These are phyloP conservation scores for Priceomyces castillae DNA, from an alignment of 805 yeast genomes.

Conservation along the genomic window DNA sequence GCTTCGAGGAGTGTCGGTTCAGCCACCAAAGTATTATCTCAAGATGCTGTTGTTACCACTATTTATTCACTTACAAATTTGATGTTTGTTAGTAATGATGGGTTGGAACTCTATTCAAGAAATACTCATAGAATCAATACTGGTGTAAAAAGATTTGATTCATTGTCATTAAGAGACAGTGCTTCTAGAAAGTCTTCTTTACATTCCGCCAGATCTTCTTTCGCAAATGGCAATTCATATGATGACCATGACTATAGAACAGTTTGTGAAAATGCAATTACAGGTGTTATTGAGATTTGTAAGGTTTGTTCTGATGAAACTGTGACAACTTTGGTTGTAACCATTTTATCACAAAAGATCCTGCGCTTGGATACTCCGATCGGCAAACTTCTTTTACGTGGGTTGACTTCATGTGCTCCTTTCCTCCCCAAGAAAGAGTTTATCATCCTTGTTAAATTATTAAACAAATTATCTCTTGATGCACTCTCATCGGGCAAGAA, in stretches of 20 bases:
- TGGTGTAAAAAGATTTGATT: conserved; percentile 23
- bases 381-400: conserved; percentile 56
- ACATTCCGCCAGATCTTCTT: conserved; percentile 6
- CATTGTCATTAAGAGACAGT: conserved; percentile 12
- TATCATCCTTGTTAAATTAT: conserved; percentile 54
- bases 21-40: conserved; percentile 66
- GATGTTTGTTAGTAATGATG: conserved; percentile 53
- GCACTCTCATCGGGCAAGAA: conserved; percentile 44
- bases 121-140: conserved; percentile 26
- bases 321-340: conserved; percentile 72
- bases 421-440: conserved; percentile 66
- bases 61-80: conserved; percentile 81
- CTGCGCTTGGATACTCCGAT: conserved; percentile 47
- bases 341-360: conserved; percentile 78
- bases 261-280: conserved; percentile 64
- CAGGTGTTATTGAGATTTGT: conserved; percentile 65
- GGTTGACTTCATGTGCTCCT: conserved; percentile 62
- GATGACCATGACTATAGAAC: conserved; percentile 32
- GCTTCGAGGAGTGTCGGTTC: conserved; percentile 60
- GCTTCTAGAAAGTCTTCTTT: conserved; percentile 10
- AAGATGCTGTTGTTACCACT: conserved; percentile 79
- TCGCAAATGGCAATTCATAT: conserved; percentile 15
- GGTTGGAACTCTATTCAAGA: conserved; percentile 25
- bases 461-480: conserved; percentile 47
- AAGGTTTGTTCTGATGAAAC: conserved; percentile 65